Base-by-base conservation (phyloP, 2,329 filamentous ascomycete species). In the Chaetomiaceae sp. region DNA sequence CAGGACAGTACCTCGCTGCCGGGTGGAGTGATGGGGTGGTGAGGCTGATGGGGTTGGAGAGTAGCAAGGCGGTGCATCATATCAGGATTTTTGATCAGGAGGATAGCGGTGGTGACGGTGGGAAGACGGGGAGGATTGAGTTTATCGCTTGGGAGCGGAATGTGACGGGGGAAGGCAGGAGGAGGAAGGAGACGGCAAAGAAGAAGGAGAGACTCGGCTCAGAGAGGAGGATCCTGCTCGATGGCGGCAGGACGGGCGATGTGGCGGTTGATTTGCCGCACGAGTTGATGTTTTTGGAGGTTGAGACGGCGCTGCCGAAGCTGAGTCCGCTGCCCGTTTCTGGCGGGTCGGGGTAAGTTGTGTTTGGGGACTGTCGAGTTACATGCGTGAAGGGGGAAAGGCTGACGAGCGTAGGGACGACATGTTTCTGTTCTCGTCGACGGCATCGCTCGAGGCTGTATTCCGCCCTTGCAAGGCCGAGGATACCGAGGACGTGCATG, bases 1-100 rank as follows among this genome's bases (percentile, higher is more conserved):
- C 53, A 87, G 85, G 87, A 8, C 86, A 89, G 58, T 83, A 89
- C 38, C 78, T 96, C 51, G 90, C 90, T 14, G 82, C 94, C 14
- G 89, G 84, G 42, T 95, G 89, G 84, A 89, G 82, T 61, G 89
- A 95, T 72, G 88, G 88, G 25, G 81, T 81, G 6, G 82, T 94
- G 19, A 84, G 89, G 54, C 72, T 95, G 33, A 80, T 92, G 67
- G 88, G 87, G 56, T 73, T 90, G 20, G 90, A 94, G 68, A 91
- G 83, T 62, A 88, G 84, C 68, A 95, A 92, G 70, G 82, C 87
- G 12, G 83, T 91, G 19, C 87, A 94, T 67, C 82, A 87, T 63
- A 85, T 89, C 63, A 71, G 71, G 15, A 72, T 84, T 51, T 72
- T 58, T 63, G 74, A 74, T 44, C 70, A 69, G 37, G 63, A 65